Evolutionary conservation across 306 rosid species (phyloP), one percentile per base, ranked within the genome.

Genomic region (Heteromeles arbutifolia): DNA sequence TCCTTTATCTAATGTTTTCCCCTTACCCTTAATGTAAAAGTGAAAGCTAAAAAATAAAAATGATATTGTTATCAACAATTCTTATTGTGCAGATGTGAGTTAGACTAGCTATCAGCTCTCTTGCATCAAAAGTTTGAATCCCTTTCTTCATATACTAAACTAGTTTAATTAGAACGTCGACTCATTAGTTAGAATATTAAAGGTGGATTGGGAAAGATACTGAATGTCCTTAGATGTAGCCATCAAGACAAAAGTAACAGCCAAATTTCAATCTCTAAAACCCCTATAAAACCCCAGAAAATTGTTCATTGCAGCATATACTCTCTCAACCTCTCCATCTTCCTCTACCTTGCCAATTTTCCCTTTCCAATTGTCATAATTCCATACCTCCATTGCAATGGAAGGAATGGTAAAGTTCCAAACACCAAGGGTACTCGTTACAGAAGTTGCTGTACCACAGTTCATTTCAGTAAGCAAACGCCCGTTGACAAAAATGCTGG

Each of bases 371-470:
- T 45, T 45, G 41, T 45, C 31, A 28, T 50, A 6, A 62, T 62
- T 26, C 7, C 64, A 62, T 25, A 45, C 2, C 53, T 45, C 17
- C 21, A 17, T 64, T 19, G 39, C 6, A 41, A 73, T 73, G 77
- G 68, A 73, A 50, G 77, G 28, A 24, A 65, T 19, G 15, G 43
- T 6, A 13, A 32, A 65, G 69, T 65, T 4, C 14, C 69, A 65
- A 65, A 10, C 48, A 8, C 26, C 15, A 21, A 82, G 81, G 56
- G 24, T 83, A 63, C 28, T 83, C 57, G 65, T 80, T 4, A 85
- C 81, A 2, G 91, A 87, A 83, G 87, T 85, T 65, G 91, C 89
- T 70, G 87, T 88, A n/a, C 81, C 89, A 3, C 75, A 76, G 72
- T 66, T 81, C 32, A 76, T 87, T 45, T 73, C 87, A 0, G 79